Conservation (phyloP, 768 basidiomycete genomes). For the Omphalotus guepiniiformis region DNA sequence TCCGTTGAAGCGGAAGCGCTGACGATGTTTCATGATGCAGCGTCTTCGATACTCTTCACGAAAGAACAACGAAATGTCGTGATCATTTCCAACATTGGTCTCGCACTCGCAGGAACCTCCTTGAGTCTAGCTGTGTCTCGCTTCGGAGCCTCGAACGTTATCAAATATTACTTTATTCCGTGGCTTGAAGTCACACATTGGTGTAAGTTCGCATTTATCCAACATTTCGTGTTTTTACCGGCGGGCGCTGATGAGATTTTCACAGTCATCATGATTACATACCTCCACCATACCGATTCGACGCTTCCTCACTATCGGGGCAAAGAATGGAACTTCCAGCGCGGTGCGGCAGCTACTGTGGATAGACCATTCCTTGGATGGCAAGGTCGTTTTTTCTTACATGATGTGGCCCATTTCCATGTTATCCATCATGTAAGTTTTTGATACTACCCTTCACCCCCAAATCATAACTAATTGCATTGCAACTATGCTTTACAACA, state of each 20-base stretch:
- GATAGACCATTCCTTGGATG: conserved; percentile 56
- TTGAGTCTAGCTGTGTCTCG: conserved; percentile 29
- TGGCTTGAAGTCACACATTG: conserved; percentile 55
- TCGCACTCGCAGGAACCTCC: conserved; percentile 40
- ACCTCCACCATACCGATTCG: conserved; percentile 61
- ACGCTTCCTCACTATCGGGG: conserved; percentile 52
- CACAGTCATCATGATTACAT: conserved; percentile 40
- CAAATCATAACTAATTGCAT: neutral
- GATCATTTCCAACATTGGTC: conserved; percentile 52
- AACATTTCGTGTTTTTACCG: no score
- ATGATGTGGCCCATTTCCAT: conserved; percentile 61
- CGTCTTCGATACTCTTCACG: conserved; percentile 52
- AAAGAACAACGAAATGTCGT: conserved; percentile 46
- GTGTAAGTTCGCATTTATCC: no score
- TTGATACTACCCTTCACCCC: no score
- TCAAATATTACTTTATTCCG: conserved; percentile 47
- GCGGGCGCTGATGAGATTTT: neutral
- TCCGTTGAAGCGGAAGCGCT: neutral
- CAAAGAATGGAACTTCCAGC: conserved; percentile 53
- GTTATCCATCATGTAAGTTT: conserved; percentile 52
- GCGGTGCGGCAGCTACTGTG: conserved; percentile 57
- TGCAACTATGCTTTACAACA: conserved; percentile 17
- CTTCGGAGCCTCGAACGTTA: conserved; percentile 35
- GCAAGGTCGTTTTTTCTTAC: conserved; percentile 63
- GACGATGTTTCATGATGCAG: conserved; percentile 23